These are phyloP conservation scores for Neospora caninum DNA, from an alignment of 169 alveolate species.

Conservation along the genomic window DNA sequence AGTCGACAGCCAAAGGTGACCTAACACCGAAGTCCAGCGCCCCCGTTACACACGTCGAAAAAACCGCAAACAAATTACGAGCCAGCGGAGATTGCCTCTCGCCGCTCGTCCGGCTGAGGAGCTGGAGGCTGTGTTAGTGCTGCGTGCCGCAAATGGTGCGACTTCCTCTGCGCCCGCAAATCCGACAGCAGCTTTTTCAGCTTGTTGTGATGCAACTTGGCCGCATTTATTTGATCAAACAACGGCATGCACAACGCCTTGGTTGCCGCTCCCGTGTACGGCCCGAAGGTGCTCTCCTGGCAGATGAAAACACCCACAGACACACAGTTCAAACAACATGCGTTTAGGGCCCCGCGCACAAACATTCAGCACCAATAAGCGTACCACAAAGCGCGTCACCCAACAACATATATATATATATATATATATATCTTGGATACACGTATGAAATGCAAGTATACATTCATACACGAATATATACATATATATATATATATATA, in stretches of 20 bases:
- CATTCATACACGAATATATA: background rate
- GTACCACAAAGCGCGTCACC: background rate
- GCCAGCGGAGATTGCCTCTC: background rate
- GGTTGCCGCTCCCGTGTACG: constrained; percentile 70
- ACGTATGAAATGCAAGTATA: background rate
- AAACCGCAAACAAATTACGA: background rate
- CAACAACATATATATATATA: background rate
- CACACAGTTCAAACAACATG: background rate
- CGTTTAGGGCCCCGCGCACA: background rate
- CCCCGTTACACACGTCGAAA: background rate
- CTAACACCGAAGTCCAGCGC: too few relatives aligned
- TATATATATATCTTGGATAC: background rate
- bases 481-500: too few relatives aligned
- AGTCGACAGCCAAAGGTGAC: too few relatives aligned
- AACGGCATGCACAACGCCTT: constrained; percentile 67
- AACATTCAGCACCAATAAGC: too few relatives aligned
- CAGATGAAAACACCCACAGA: background rate
- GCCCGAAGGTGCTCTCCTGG: constrained; percentile 49
- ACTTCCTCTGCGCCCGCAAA: constrained; percentile 50
- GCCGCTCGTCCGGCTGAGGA: background rate
- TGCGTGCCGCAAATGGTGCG: constrained; percentile 15
- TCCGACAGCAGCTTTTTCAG: constrained; percentile 41
- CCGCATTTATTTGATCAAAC: constrained; percentile 57
- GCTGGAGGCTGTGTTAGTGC: background rate
- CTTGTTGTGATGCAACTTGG: constrained; percentile 42